These are phyloP conservation scores for Boechera divaricarpa DNA, from an alignment of 345 rosid species.

Conservation along the genomic window DNA sequence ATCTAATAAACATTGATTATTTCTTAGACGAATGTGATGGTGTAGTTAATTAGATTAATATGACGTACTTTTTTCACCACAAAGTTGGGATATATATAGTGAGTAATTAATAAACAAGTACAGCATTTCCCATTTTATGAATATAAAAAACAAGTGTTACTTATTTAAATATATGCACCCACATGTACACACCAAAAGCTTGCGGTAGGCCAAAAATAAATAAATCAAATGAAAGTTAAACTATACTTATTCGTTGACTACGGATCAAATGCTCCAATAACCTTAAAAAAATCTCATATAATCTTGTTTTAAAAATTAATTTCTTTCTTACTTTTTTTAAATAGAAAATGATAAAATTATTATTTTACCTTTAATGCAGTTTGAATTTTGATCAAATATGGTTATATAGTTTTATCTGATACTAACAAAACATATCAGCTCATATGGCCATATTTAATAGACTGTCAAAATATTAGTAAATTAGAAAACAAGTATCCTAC, in stretches of 20 bases:
- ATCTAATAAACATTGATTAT: background rate
- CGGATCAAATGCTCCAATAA: background rate
- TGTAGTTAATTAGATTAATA: background rate
- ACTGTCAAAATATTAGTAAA: background rate
- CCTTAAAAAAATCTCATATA: no score
- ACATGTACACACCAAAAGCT: conserved; percentile 39
- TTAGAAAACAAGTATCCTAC: conserved; percentile 9
- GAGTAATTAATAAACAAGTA: conserved; percentile 14
- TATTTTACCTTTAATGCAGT: no score
- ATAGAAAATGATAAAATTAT: no score
- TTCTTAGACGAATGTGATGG: background rate
- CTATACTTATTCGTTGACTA: conserved; percentile 28
- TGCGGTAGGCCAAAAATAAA: conserved; percentile 31
- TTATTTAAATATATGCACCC: conserved; percentile 30
- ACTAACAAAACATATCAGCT: no score
- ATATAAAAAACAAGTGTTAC: conserved; percentile 29
- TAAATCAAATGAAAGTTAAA: conserved; percentile 8
- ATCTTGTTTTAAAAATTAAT: no score
- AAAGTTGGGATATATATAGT: conserved; percentile 7
- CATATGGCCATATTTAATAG: background rate
- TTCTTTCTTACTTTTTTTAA: no score
- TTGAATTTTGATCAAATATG: no score
- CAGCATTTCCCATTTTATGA: conserved; percentile 10
- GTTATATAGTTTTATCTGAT: no score
- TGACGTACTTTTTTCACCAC: background rate